Conservation (phyloP, 495 filamentous ascomycete genomes). For the Neurospora sp. region DNA sequence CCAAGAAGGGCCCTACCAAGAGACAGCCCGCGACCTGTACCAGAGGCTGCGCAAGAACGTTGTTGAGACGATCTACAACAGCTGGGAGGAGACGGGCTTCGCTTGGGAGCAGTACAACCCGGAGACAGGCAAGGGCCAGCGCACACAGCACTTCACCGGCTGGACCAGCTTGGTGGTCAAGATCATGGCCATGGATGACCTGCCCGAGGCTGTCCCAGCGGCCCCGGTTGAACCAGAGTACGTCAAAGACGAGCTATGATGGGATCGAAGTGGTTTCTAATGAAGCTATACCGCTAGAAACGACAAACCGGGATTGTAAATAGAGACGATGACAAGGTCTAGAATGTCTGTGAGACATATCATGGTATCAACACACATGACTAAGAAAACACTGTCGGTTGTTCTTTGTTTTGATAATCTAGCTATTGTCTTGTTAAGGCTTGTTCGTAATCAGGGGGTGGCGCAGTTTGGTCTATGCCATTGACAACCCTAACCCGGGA, state of each 20-base stretch:
- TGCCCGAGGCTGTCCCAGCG: conserved; percentile 5
- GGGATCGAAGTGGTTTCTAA: background rate
- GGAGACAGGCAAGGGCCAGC: conserved; percentile 81
- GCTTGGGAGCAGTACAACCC: conserved; percentile 99
- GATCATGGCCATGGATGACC: conserved; percentile 76
- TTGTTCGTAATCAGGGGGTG: background rate
- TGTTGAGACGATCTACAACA: conserved; percentile 77
- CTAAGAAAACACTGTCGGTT: background rate
- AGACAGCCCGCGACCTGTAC: conserved; percentile 65
- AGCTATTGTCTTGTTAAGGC: background rate
- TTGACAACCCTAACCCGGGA: background rate
- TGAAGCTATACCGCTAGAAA: background rate
- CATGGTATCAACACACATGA: background rate
- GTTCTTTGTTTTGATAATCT: background rate
- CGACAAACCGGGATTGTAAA: background rate
- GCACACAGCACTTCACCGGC: conserved; percentile 95
- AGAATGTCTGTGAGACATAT: background rate
- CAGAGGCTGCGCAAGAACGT: conserved; percentile 68
- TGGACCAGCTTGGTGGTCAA: conserved; percentile 98
- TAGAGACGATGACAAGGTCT: background rate
- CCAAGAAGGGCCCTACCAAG: conserved; percentile 55
- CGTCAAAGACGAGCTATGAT: background rate
- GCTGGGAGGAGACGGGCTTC: conserved; percentile 87
- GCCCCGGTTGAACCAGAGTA: background rate
- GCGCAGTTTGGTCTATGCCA: background rate